Conservation (phyloP, 2,329 filamentous ascomycete genomes). For the Epichloe sibirici region DNA sequence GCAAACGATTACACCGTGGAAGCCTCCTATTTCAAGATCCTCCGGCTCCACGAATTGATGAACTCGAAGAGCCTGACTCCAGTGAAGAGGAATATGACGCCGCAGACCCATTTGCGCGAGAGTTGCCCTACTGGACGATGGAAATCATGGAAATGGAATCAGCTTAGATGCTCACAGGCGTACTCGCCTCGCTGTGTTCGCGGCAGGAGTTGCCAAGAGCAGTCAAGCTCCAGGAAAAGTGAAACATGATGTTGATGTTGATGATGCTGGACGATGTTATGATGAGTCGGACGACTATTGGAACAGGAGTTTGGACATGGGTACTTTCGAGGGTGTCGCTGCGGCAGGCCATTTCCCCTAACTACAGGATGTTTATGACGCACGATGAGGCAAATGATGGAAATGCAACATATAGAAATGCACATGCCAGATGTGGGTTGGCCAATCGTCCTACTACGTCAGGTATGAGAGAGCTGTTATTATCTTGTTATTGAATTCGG, state of each 20-base stretch:
- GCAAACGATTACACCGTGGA: constrained; percentile 34
- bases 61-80: constrained; percentile 40
- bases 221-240: neutral
- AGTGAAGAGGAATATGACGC: constrained; percentile 31
- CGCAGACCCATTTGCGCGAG: constrained; percentile 30
- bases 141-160: constrained; percentile 40
- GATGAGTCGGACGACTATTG: neutral
- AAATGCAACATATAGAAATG: neutral
- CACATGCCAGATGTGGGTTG: neutral
- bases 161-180: constrained; percentile 10
- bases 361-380: neutral
- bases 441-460: neutral
- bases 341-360: neutral
- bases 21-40: constrained; percentile 38
- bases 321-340: neutral
- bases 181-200: neutral
- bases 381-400: neutral
- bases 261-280: neutral
- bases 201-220: neutral
- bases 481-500: neutral
- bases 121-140: constrained; percentile 37
- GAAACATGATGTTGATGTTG: neutral
- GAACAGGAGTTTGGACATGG: neutral
- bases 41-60: constrained; percentile 37
- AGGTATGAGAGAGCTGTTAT: neutral